Evolutionary conservation across 2,329 filamentous ascomycete genomes (phyloP).

Genomic region (Chlorencoelia australis): DNA sequence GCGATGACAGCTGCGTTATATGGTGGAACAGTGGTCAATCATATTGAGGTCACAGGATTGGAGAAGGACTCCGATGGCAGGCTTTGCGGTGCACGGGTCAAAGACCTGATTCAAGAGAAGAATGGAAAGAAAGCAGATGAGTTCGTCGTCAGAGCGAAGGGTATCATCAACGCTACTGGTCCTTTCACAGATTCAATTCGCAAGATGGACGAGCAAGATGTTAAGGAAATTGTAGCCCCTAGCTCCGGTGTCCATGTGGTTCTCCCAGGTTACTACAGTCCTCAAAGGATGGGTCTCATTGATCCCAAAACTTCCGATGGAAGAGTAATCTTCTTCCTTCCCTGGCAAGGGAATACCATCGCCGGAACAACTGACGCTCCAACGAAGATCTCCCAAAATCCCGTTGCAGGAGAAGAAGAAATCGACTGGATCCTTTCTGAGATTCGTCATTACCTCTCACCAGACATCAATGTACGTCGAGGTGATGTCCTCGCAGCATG

Average conservation of each 20-base stretch:
- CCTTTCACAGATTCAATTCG: constrained; percentile 80
- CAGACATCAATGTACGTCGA: constrained; percentile 74
- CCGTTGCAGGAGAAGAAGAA: constrained; percentile 70
- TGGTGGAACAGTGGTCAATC: constrained; percentile 72
- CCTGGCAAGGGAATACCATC: constrained; percentile 89
- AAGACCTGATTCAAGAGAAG: constrained; percentile 57
- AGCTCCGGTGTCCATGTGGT: constrained; percentile 81
- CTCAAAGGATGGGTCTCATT: constrained; percentile 77
- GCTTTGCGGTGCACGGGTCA: constrained; percentile 63
- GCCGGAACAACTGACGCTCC: constrained; percentile 80
- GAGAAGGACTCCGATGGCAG: constrained; percentile 64
- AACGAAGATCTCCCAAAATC: constrained; percentile 60
- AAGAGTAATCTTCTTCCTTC: constrained; percentile 85
- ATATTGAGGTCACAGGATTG: constrained; percentile 69
- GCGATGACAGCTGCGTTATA: constrained; percentile 86
- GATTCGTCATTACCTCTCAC: constrained; percentile 70
- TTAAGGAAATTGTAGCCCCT: constrained; percentile 72
- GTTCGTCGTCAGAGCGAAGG: constrained; percentile 66
- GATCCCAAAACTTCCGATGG: constrained; percentile 82
- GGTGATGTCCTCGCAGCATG: constrained; percentile 84
- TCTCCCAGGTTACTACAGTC: constrained; percentile 78
- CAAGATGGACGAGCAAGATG: constrained; percentile 67
- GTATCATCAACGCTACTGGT: constrained; percentile 80
- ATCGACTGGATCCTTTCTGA: constrained; percentile 84
- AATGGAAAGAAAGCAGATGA: constrained; percentile 52